Percentiles rank a stretch among this genome's conserved stretches.
These are phyloP conservation scores for Herpetomonas samuelpessoai DNA, from an alignment of 208 protist species.

Conservation along the genomic window DNA sequence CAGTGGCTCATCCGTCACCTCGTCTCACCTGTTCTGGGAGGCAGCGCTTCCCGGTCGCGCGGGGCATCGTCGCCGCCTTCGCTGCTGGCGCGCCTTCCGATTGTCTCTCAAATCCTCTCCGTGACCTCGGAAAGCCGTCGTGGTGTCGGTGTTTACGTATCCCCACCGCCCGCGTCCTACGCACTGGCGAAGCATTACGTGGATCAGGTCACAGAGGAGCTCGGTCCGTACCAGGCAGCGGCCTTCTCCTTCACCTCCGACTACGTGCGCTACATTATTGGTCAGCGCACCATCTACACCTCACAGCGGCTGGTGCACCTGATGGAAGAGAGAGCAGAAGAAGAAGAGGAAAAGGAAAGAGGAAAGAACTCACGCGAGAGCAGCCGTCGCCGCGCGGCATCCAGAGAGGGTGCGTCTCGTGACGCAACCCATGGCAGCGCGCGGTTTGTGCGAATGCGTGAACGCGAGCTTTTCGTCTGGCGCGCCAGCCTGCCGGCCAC, in stretches of 20 bases:
- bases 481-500: slow-evolving; percentile 21
- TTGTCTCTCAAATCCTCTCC: no score
- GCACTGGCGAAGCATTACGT: slow-evolving; percentile 10
- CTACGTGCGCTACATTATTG: slow-evolving; percentile 21
- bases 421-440: no score
- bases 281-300: slow-evolving; percentile 16
- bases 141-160: neutral
- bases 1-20: no score
- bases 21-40: no score
- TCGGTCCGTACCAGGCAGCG: slow-evolving; percentile 25
- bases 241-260: slow-evolving; percentile 16
- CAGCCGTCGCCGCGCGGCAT: no score
- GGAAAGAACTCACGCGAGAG: no score
- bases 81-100: no score
- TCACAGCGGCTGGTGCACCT: slow-evolving; percentile 8
- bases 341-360: no score
- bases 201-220: slow-evolving; percentile 22
- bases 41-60: no score
- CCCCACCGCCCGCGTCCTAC: slow-evolving; percentile 9
- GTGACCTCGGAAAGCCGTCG: no score
- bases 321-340: neutral
- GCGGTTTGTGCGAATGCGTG: neutral
- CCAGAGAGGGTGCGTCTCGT: no score
- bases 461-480: slow-evolving; percentile 12
- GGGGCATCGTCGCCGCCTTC: no score